phyloP scores from a whole-genome alignment of 768 basidiomycete genomes.

The Russula abietina region DNA sequence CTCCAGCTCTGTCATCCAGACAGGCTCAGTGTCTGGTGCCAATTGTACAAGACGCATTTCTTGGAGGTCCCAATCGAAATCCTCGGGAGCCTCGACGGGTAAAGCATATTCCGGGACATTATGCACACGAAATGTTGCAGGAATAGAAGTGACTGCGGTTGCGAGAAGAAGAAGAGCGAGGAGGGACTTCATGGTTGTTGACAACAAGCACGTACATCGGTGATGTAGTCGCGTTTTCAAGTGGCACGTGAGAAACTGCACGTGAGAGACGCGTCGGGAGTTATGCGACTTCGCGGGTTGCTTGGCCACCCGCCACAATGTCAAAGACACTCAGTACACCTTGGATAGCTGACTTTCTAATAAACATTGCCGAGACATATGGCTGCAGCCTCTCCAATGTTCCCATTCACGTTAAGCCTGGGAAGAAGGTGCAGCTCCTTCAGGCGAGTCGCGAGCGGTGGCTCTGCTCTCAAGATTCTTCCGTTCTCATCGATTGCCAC shows the following conservation, averaged over 20 bases:
- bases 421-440: conserved; percentile 52
- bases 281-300: not conserved
- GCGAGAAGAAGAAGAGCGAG: conserved; percentile 12
- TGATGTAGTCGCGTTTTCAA: not conserved
- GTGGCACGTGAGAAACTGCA: not conserved
- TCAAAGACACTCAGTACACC: conserved; percentile 36
- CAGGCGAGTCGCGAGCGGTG: conserved; percentile 38
- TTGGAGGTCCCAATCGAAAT: conserved; percentile 58
- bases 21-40: conserved; percentile 52
- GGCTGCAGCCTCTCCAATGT: conserved; percentile 41
- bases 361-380: conserved; percentile 43
- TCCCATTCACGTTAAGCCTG: conserved; percentile 32
- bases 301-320: conserved; percentile 29
- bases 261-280: conserved; percentile 1
- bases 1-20: conserved; percentile 85
- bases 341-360: conserved; percentile 55
- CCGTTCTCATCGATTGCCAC: not conserved
- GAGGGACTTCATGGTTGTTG: conserved; percentile 18
- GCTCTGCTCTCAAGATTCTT: not conserved
- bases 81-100: not conserved
- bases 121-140: conserved; percentile 9
- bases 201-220: not conserved
- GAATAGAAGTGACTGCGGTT: conserved; percentile 1
- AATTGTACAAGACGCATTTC: conserved; percentile 71
- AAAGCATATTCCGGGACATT: conserved; percentile 16